A percentile compares a stretch with the other conserved stretches of the same genome.
phyloP scores from a whole-genome alignment of 495 filamentous ascomycete species.

The Letharia columbiana region DNA sequence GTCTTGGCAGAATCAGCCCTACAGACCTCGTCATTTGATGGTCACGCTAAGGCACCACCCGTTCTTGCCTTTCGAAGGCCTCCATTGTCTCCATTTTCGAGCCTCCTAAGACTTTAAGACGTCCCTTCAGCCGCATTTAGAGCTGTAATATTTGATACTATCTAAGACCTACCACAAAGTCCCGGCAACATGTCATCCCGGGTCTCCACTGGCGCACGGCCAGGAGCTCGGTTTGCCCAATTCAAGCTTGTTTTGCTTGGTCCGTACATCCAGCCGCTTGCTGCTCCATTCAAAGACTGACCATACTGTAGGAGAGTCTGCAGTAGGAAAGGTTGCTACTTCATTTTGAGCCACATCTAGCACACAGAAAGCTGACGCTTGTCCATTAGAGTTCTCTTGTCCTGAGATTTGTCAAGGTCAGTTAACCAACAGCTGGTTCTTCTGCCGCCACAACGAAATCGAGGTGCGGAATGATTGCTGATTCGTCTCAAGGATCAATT shows the following conservation, averaged over 20 bases:
- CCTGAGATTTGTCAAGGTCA: conserved; percentile 93
- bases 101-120: background rate
- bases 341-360: conserved; percentile 18
- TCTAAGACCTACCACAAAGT: background rate
- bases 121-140: background rate
- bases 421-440: conserved; percentile 18
- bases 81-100: conserved; percentile 8
- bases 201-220: conserved; percentile 64
- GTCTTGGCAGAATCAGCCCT: conserved; percentile 11
- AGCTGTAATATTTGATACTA: background rate
- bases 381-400: conserved; percentile 80
- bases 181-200: conserved; percentile 62
- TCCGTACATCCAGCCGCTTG: conserved; percentile 36
- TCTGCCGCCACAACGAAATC: background rate
- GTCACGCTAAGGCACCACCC: conserved; percentile 20
- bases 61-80: conserved; percentile 13
- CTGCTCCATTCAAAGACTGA: conserved; percentile 30
- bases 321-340: conserved; percentile 81
- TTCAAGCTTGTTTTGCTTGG: conserved; percentile 97
- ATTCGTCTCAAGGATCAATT: conserved; percentile 77
- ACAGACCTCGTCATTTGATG: conserved; percentile 16
- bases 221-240: conserved; percentile 85
- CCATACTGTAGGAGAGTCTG: conserved; percentile 71
- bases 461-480: background rate
- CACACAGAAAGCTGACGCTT: conserved; percentile 31